These are phyloP conservation scores for Linum lewisii DNA, from an alignment of 345 rosid genomes.

Conservation along the genomic window DNA sequence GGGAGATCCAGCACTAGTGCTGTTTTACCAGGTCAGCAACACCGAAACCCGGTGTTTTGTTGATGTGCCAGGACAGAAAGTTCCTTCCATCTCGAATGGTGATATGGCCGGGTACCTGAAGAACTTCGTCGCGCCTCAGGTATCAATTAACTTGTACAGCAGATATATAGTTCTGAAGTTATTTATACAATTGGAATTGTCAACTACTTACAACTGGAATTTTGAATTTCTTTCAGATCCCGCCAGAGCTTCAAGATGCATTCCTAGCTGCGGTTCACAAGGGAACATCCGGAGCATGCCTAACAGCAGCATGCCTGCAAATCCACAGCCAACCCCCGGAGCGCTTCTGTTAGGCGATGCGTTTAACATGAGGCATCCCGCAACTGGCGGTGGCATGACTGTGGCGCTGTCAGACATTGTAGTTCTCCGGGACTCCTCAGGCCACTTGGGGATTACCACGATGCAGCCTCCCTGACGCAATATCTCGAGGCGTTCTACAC, in stretches of 20 bases:
- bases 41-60: slow-evolving; percentile 3
- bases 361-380: slow-evolving; percentile 3
- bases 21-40: slow-evolving; percentile 2
- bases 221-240: background rate
- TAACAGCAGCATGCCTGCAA: slow-evolving; percentile 5
- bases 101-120: slow-evolving; percentile 2
- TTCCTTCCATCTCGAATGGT: slow-evolving; percentile 3
- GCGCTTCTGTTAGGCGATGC: slow-evolving; percentile 6
- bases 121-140: slow-evolving; percentile 2
- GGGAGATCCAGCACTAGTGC: slow-evolving; percentile 2
- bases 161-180: too few relatives aligned
- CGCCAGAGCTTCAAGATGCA: slow-evolving; percentile 3
- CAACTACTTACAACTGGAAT: background rate
- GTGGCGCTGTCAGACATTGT: slow-evolving; percentile 3
- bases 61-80: slow-evolving; percentile 6
- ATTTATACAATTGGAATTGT: too few relatives aligned
- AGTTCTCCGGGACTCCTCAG: slow-evolving; percentile 1
- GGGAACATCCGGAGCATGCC: slow-evolving; percentile 3
- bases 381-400: slow-evolving; percentile 1
- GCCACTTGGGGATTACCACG: background rate
- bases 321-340: slow-evolving; percentile 2
- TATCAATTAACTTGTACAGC: background rate
- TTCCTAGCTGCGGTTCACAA: background rate
- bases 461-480: slow-evolving; percentile 4
- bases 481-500: slow-evolving; percentile 3